phyloP scores from a whole-genome alignment of 2,329 filamentous ascomycete species.

The Periconia sp. region DNA sequence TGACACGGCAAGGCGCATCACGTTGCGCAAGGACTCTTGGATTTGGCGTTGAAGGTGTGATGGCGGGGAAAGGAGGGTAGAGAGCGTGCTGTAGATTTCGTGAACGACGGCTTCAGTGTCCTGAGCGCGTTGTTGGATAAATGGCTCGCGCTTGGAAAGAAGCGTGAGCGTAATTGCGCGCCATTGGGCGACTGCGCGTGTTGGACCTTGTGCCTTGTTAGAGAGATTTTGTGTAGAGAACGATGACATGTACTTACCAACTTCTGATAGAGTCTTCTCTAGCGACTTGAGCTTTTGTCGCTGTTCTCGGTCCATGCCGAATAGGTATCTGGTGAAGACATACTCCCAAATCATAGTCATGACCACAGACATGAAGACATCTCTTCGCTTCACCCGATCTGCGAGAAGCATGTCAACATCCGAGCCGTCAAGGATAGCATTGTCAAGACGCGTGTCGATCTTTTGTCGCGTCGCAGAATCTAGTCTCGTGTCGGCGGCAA shows the following conservation, averaged over 20 bases:
- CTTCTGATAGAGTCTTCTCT: conserved; percentile 88
- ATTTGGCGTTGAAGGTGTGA: conserved; percentile 80
- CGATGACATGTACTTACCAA: conserved; percentile 56
- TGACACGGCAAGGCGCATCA: conserved; percentile 86
- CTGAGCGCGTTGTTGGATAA: conserved; percentile 79
- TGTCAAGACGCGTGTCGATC: conserved; percentile 91
- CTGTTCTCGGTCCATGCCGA: conserved; percentile 98
- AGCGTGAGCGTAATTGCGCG: conserved; percentile 93
- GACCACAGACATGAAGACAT: conserved; percentile 97
- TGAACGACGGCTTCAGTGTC: conserved; percentile 97
- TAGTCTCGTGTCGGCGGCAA: conserved; percentile 66
- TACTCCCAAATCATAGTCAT: conserved; percentile 99
- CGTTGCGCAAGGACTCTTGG: conserved; percentile 81
- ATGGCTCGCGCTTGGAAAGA: conserved; percentile 79
- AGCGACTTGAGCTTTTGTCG: conserved; percentile 95
- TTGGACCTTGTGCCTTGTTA: conserved; percentile 59
- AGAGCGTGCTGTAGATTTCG: conserved; percentile 84
- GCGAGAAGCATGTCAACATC: conserved; percentile 88
- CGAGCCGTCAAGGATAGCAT: conserved; percentile 89
- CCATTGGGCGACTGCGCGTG: conserved; percentile 93
- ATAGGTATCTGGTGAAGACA: conserved; percentile 95
- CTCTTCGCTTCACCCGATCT: conserved; percentile 85
- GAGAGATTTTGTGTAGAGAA: not conserved
- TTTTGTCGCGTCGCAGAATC: conserved; percentile 65
- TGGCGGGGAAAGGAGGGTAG: conserved; percentile 85